Conservation (phyloP, 352 stramenopile genomes). For the Phytopythium oedochilum region DNA sequence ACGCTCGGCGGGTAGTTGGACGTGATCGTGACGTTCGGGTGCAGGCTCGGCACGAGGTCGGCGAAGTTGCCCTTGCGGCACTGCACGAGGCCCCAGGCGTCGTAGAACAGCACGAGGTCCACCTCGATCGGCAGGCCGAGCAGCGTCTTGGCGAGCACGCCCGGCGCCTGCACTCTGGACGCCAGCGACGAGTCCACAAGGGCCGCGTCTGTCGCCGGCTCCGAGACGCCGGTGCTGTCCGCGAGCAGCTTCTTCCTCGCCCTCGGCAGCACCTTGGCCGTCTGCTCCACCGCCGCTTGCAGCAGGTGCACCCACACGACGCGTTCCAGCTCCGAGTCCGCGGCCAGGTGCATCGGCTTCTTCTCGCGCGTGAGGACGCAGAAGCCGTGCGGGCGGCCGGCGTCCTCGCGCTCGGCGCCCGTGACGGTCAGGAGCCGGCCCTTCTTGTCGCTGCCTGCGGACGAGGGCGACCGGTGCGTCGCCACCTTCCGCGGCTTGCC, state of each 20-base stretch:
- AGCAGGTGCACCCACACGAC: slow-evolving; percentile 75
- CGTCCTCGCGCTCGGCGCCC: slow-evolving; percentile 50
- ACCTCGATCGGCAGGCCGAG: slow-evolving; percentile 49
- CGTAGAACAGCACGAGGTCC: slow-evolving; percentile 66
- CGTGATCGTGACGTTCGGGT: slow-evolving; percentile 72
- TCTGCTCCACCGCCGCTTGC: slow-evolving; percentile 54
- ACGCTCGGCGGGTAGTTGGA: slow-evolving; percentile 73
- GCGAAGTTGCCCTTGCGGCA: slow-evolving; percentile 77
- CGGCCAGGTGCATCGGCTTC: slow-evolving; percentile 51
- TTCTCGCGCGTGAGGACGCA: slow-evolving; percentile 48
- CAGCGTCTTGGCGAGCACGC: slow-evolving; percentile 35
- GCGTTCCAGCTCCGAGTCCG: slow-evolving; percentile 67
- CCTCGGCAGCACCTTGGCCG: slow-evolving; percentile 32
- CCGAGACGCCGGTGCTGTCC: slow-evolving; percentile 5
- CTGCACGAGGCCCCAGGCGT: slow-evolving; percentile 68
- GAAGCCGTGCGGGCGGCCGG: slow-evolving; percentile 53
- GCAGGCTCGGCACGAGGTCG: slow-evolving; percentile 66
- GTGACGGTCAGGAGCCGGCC: slow-evolving; percentile 51
- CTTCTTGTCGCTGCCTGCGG: slow-evolving; percentile 26
- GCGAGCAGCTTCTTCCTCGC: slow-evolving; percentile 16
- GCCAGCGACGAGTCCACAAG: slow-evolving; percentile 20
- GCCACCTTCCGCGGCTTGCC: neutral
- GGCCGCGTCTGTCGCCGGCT: slow-evolving; percentile 11
- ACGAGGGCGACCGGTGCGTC: neutral
- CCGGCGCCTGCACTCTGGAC: slow-evolving; percentile 20